These are phyloP conservation scores for Penicillium sp. DNA, from an alignment of 2,329 filamentous ascomycete species.

Conservation along the genomic window DNA sequence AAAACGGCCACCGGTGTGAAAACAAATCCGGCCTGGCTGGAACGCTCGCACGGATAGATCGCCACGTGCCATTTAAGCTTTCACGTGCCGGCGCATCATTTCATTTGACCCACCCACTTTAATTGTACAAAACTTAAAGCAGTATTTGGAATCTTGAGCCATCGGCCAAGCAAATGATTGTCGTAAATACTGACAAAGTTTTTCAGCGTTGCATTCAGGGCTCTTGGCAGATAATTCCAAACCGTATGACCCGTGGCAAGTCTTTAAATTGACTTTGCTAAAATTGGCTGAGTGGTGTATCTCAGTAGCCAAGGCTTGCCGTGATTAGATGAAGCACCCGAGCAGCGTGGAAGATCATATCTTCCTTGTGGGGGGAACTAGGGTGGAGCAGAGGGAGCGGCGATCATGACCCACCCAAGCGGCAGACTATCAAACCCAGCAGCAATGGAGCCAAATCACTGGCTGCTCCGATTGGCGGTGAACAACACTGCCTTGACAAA, in stretches of 20 bases:
- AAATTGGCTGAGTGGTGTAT: neutral
- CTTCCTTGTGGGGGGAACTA: neutral
- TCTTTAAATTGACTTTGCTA: neutral
- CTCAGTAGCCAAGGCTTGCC: neutral
- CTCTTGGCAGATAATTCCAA: neutral
- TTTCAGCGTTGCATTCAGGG: neutral
- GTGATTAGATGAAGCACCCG: neutral
- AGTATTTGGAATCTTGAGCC: neutral
- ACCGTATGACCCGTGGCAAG: neutral
- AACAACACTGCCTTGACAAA: neutral
- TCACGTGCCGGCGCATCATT: neutral
- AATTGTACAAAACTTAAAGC: neutral
- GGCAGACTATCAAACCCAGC: neutral
- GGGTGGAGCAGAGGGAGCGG: neutral
- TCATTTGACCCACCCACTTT: neutral
- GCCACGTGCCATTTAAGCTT: neutral
- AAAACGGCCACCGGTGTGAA: neutral
- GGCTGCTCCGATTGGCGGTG: neutral
- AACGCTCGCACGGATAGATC: neutral
- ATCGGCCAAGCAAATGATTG: neutral
- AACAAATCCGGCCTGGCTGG: neutral
- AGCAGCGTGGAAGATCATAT: neutral
- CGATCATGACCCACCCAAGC: neutral
- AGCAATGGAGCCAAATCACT: neutral
- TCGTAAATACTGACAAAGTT: neutral